These are phyloP conservation scores for Camellia granthamiana DNA, from an alignment of 148 eudicot genomes.

Conservation along the genomic window DNA sequence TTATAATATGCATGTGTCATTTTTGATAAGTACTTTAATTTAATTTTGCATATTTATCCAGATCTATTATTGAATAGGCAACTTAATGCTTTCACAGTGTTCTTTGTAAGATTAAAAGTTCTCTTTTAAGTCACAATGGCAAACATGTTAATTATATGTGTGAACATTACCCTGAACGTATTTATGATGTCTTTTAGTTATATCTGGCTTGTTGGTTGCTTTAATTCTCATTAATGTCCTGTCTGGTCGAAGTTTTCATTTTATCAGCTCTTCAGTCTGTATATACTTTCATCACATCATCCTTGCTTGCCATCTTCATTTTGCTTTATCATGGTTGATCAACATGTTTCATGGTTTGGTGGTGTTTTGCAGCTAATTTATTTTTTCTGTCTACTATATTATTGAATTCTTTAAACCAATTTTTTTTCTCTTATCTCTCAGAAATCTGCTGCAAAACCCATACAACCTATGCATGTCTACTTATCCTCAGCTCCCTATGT, in stretches of 20 bases:
- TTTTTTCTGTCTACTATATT: neutral
- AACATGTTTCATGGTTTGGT: no score
- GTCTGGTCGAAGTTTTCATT: neutral
- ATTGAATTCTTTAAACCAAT: neutral
- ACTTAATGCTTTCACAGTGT: neutral
- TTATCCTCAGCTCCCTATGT: constrained; percentile 61
- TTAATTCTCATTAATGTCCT: neutral
- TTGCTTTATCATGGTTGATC: neutral
- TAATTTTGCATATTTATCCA: no score
- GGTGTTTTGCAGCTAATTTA: no score
- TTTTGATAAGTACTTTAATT: neutral
- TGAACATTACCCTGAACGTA: neutral
- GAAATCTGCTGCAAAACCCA: constrained; percentile 76
- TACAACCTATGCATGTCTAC: constrained; percentile 69
- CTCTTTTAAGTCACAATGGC: neutral
- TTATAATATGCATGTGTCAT: neutral
- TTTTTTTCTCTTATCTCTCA: constrained; percentile 25
- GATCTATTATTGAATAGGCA: no score
- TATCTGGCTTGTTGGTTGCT: neutral
- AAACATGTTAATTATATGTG: neutral
- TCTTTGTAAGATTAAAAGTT: neutral
- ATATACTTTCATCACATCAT: neutral
- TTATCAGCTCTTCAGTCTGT: neutral
- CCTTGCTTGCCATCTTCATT: neutral
- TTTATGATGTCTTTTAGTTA: neutral